A percentile compares a stretch with the other conserved stretches of the same genome.
These are phyloP conservation scores for Paralagenidium karlingii DNA, from an alignment of 352 stramenopile species.

Conservation along the genomic window DNA sequence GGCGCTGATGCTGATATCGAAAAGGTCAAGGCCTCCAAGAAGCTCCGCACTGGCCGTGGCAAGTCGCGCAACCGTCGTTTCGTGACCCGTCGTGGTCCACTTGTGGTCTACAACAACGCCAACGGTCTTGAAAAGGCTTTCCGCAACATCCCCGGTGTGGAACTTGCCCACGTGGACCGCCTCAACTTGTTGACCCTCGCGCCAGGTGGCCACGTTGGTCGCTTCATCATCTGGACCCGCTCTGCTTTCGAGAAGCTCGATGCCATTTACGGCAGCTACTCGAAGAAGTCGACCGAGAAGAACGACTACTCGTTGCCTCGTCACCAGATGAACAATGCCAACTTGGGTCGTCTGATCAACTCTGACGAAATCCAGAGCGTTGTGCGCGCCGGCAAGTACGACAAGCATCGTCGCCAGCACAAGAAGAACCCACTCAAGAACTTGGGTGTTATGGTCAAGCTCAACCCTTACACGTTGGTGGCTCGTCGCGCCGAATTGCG, in stretches of 20 bases:
- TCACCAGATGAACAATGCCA: conserved; percentile 95
- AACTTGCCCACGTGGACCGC: conserved; percentile 94
- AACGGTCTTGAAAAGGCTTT: conserved; percentile 92
- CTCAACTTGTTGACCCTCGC: conserved; percentile 97
- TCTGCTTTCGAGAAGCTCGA: conserved; percentile 96
- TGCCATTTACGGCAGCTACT: conserved; percentile 92
- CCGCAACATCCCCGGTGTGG: conserved; percentile 97
- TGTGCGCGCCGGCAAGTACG: conserved; percentile 89
- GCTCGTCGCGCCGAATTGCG: conserved; percentile 83
- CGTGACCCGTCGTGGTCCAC: conserved; percentile 88
- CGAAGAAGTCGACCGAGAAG: conserved; percentile 87
- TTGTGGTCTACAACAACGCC: conserved; percentile 94
- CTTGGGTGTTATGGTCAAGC: conserved; percentile 91
- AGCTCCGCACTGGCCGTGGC: conserved; percentile 95
- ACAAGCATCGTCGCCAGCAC: conserved; percentile 80
- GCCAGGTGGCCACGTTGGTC: conserved; percentile 96
- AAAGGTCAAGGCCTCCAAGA: conserved; percentile 96
- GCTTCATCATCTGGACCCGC: conserved; percentile 99
- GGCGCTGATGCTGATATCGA: conserved; percentile 94
- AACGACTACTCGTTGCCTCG: conserved; percentile 87
- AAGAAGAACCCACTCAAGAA: conserved; percentile 98
- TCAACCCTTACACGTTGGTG: conserved; percentile 95
- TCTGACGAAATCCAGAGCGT: conserved; percentile 97
- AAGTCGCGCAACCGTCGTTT: conserved; percentile 99
- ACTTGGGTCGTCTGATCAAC: conserved; percentile 99